phyloP scores from a whole-genome alignment of 202 grass and related monocot species.

The Brachypodium distachyon region DNA sequence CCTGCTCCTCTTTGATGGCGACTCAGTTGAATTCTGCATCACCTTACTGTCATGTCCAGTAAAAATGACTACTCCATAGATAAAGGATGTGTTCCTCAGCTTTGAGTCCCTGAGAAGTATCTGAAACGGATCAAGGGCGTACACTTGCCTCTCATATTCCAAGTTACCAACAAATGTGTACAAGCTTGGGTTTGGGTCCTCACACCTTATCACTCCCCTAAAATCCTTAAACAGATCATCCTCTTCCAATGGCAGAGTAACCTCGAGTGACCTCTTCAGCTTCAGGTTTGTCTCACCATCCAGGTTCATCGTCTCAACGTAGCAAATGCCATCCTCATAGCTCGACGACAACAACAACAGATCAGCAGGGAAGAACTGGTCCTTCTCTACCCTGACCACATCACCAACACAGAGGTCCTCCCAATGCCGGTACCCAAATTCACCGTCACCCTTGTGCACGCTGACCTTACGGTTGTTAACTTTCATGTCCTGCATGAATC shows the following conservation, averaged over 20 bases:
- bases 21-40: slow-evolving; percentile 97
- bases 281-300: slow-evolving; percentile 96
- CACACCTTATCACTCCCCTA: slow-evolving; percentile 60
- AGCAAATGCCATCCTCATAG: slow-evolving; percentile 97
- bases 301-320: slow-evolving; percentile 99
- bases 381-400: slow-evolving; percentile 89
- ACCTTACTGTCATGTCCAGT: slow-evolving; percentile 94
- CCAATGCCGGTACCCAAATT: slow-evolving; percentile 64
- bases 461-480: slow-evolving; percentile 82
- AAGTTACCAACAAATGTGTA: slow-evolving; percentile 91
- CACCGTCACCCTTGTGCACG: slow-evolving; percentile 52
- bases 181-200: slow-evolving; percentile 88
- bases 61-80: slow-evolving; percentile 92
- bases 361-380: slow-evolving; percentile 96
- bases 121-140: slow-evolving; percentile 74
- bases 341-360: slow-evolving; percentile 73
- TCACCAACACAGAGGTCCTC: slow-evolving; percentile 76
- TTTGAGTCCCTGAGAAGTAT: slow-evolving; percentile 97
- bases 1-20: slow-evolving; percentile 88
- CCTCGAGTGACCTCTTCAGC: slow-evolving; percentile 94
- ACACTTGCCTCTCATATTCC: slow-evolving; percentile 88
- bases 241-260: slow-evolving; percentile 68
- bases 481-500: slow-evolving; percentile 97
- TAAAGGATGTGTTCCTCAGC: slow-evolving; percentile 86
- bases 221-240: slow-evolving; percentile 77